A percentile compares a stretch with the other conserved stretches of the same genome.
Evolutionary conservation across 257 asterid species (phyloP).

Genomic region (Nicotiana sylvestris): DNA sequence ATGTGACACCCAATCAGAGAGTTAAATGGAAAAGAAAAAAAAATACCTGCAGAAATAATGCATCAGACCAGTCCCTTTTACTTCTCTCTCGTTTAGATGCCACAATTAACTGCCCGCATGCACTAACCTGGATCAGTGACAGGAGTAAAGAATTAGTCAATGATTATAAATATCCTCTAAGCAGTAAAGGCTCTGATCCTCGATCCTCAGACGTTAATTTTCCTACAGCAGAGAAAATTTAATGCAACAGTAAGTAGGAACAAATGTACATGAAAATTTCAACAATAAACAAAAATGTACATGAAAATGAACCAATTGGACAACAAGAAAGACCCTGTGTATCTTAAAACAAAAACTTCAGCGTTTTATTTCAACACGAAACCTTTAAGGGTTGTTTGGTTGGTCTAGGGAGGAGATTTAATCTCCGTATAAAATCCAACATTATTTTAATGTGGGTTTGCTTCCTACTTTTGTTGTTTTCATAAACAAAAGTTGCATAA

Average conservation of each 20-base stretch:
- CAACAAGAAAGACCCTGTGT: background rate
- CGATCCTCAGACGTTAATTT: background rate
- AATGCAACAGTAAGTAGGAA: background rate
- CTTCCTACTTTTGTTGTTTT: background rate
- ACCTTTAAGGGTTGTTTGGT: background rate
- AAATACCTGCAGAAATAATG: slow-evolving; percentile 79
- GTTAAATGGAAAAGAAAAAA: background rate
- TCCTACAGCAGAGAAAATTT: background rate
- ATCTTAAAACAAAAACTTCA: background rate
- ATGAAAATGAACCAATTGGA: background rate
- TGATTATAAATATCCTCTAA: background rate
- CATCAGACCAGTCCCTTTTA: slow-evolving; percentile 57
- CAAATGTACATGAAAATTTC: background rate
- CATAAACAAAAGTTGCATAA: background rate
- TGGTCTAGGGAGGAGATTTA: background rate
- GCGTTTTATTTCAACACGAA: background rate
- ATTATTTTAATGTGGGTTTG: background rate
- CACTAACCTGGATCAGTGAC: slow-evolving; percentile 50
- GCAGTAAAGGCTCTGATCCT: background rate
- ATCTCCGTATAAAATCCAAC: background rate
- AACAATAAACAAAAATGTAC: background rate
- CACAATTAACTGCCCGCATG: slow-evolving; percentile 70
- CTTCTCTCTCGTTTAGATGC: slow-evolving; percentile 35
- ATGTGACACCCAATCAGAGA: background rate
- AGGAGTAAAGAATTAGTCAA: slow-evolving; percentile 7